Evolutionary conservation across 2,329 filamentous ascomycete species (phyloP), one percentile per base, ranked within the genome.

Genomic region (Cadophora sp.): DNA sequence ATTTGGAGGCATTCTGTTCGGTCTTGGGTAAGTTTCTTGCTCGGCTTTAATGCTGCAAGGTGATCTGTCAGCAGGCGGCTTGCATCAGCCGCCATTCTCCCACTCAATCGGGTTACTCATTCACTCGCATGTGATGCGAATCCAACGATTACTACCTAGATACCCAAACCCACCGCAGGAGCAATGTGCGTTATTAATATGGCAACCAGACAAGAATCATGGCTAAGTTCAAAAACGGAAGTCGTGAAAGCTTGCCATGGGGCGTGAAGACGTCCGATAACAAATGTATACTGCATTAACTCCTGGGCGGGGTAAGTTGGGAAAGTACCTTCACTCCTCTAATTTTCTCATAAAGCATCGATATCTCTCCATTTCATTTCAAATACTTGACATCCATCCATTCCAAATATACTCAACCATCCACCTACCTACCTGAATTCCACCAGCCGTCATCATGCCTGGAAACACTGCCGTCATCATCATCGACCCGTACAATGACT

Each of bases 401-500:
- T 24, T 22, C 53, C 30, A 56, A 22, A 30, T 27, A 16, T 14
- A 9, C 4, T 9, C 33, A 16, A 22, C 33, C 51, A n/a, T 53
- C 13, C 27, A 18, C 18, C 6, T 6, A 36, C 16, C 43, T 13
- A 18, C 14, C 8, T 13, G 7, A 18, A 18, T 36, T 55, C 16
- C 30, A 4, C 33, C 5, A 7, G 7, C 4, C 33, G 4, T 30
- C 53, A 41, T 41, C n/a, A 56, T 56, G 53, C 53, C 53, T 22
- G 53, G 53, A 56, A 56, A 56, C 13, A 75, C 70, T 16, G 73
- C 73, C 41, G 61, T 75, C 13, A 43, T 76, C 24, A 64, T 75
- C 39, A 72, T 75, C 8, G 73, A 76, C 56, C 73, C 71, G 0
- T 75, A 74, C 66, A 76, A 76, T 43, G 73, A 75, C 64, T 75